Base-by-base conservation (phyloP, 2,329 filamentous ascomycete genomes). In the Dissoconium aciculare region DNA sequence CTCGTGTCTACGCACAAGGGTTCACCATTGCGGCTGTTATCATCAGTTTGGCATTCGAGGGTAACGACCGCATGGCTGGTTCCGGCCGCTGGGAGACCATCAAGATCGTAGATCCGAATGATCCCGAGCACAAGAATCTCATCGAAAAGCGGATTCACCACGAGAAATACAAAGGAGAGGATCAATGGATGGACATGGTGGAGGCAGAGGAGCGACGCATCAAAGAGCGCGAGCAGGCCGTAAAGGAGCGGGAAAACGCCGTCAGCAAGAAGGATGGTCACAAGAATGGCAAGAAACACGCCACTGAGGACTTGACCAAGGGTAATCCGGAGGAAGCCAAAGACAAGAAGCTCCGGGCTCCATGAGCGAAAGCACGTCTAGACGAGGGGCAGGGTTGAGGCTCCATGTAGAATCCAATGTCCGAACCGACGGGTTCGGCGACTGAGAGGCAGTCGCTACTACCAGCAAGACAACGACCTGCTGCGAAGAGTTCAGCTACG, bases 141-240 rank as follows among this genome's bases (percentile, higher is more conserved):
- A 80, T 91, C 44, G 81, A 91, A 69, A 87, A 85, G 72, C 74
- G 66, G 60, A 70, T 89, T 32, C 81, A 91, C 55, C 80, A 84
- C 60, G 82, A 91, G 64, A 67, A 80, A 40, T 89, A 91, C 55
- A 69, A 76, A 52, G 81, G 83, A 26, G 81, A 92, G 62, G 85
- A 95, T 57, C 67, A 94, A 48, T 98, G 89, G 89, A 89, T 73
- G 64, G 78, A 87, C 47, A 87, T 87, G 79, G 77, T 87, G 29
- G 79, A 71, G 37, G 74, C 80, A 12, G 80, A 85, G 61, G 80
- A 87, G 62, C 64, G 66, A 38, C 57, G 63, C 30, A 58, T 69
- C 10, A 64, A 65, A 37, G 63, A 62, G 39, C 51, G 78, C 27
- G 55, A 63, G 35, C 47, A 49, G 30, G 52, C 51, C n/a, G 41